Evolutionary conservation across 225 moss, liverwort and hornwort species (phyloP), one percentile per base, ranked within the genome.

Genomic region (Pleurozium schreberi): DNA sequence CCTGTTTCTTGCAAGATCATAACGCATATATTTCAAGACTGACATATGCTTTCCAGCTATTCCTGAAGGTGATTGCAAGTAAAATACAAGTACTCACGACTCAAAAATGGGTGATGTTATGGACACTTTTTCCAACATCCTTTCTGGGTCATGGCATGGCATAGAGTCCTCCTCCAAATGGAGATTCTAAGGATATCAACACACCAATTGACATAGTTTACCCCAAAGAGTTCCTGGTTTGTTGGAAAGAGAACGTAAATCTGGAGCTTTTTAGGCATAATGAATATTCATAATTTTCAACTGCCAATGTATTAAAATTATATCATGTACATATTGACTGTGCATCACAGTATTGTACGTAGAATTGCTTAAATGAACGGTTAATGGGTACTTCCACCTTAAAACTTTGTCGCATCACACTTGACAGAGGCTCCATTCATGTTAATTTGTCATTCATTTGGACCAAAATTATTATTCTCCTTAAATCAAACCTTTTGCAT

Each of bases 171-270:
- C 23, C 23, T 49, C 50, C 75, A 75, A 74, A 33, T 75, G 34
- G 50, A 75, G 1, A 12, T 12, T 8, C 27, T 4, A 49, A 20
- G 33, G 33, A 75, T 12, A 49, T 55, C 12, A 57, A 13, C 5
- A 52, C 52, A 52, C 31, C 31, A 19, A 49, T 31, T 49, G 34
- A 75, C 9, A 25, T 36, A 53, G 9, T 38, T 53, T 6, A 53
- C 4, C 5, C 4, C 36, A 6, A 3, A 38, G 3, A 53, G 6
- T 36, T 34, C 20, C 0, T 53, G 0, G 25, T n/a, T n/a, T n/a
- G n/a, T 15, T 11, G 3, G 2, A 4, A 13, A 36, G 15, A 53
- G 9, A 77, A 36, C 14, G 14, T 55, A 53, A 15, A 36, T 55
- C 1, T 2, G 0, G 8, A 75, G 3, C 5, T 31, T 53, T 76